Base-by-base conservation (phyloP, 176 grass and related monocot species). In the Zizania latifolia region DNA sequence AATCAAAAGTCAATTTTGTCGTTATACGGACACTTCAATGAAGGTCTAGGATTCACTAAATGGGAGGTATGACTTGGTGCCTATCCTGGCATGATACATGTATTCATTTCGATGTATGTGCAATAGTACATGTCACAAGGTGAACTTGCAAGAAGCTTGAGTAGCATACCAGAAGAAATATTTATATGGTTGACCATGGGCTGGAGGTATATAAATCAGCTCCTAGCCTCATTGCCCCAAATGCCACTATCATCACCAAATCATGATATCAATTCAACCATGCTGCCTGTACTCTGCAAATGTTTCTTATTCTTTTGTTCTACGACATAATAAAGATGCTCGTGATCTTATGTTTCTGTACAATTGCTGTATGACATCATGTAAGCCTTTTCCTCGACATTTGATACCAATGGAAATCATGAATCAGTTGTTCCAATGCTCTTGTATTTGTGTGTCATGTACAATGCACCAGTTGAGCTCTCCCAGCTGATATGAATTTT, bases 1-100 rank as follows among this genome's bases (percentile, higher is more conserved):
- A 82, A 85, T 82, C 68, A 69, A 68, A 90, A 85, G 82, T 77
- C 82, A 85, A 89, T 85, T 85, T 89, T 89, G 87, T 78, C 29
- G 26, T 55, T 70, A 71, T 58, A 83, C 69, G 83, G 69, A 69
- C 75, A 56, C 35, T 79, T 56, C 3, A 75, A 58, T 55, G n/a
- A 74, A 78, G 68, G 53, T 74, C 78, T 83, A 83, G 86, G 74
- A 68, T 74, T 53, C 51, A 62, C 65, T 62, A 75, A 62, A 62
- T 44, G 60, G 75, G 9, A 69, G 41, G 70, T 69, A 40, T 68
- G 67, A 72, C 58, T 38, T 56, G 19, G 26, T 70, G 68, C 58
- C 66, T 17, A 31, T 22, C 58, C 10, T 65, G 65, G 63, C 67
- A 72, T 59, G 65, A 40, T 58, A 65, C 66, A 78, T 82, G 53